Percentiles rank a stretch among this genome's conserved stretches.
phyloP scores from a whole-genome alignment of 345 rosid genomes.

The Mallotus nudiflorus region DNA sequence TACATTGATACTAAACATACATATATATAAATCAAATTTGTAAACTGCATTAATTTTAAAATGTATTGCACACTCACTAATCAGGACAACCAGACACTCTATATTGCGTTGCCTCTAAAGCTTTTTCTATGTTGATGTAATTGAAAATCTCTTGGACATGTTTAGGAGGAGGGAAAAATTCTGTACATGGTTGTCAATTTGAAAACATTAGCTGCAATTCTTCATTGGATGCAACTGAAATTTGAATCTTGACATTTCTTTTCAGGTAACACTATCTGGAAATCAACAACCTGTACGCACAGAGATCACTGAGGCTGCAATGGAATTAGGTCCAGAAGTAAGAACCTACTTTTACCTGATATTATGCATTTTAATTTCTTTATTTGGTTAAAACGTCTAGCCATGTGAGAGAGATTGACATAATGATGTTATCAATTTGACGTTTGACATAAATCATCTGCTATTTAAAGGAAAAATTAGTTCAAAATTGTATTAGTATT shows the following conservation, averaged over 20 bases:
- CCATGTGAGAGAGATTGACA: neutral
- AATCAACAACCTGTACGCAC: constrained; percentile 90
- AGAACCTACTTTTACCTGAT: constrained; percentile 25
- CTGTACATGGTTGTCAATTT: neutral
- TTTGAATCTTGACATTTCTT: constrained; percentile 8
- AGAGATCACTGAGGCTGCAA: constrained; percentile 95
- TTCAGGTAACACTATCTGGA: constrained; percentile 79
- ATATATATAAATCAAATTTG: too few species aligned
- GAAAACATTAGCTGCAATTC: constrained; percentile 1
- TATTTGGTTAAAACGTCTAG: neutral
- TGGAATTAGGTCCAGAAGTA: constrained; percentile 86
- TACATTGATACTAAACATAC: too few species aligned
- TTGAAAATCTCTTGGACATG: neutral
- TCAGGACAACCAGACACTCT: too few species aligned
- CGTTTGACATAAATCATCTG: too few species aligned
- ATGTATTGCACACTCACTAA: too few species aligned
- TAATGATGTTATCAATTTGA: neutral
- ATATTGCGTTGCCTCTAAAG: neutral
- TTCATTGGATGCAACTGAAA: neutral
- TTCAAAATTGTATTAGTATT: too few species aligned
- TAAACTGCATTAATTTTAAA: too few species aligned
- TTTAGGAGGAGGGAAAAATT: neutral
- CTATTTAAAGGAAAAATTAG: too few species aligned
- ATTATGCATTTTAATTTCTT: neutral
- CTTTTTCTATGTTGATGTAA: neutral